A percentile compares a stretch with the other conserved stretches of the same genome.
Conservation (phyloP, 345 rosid species). For the Erucastrum elatum region DNA sequence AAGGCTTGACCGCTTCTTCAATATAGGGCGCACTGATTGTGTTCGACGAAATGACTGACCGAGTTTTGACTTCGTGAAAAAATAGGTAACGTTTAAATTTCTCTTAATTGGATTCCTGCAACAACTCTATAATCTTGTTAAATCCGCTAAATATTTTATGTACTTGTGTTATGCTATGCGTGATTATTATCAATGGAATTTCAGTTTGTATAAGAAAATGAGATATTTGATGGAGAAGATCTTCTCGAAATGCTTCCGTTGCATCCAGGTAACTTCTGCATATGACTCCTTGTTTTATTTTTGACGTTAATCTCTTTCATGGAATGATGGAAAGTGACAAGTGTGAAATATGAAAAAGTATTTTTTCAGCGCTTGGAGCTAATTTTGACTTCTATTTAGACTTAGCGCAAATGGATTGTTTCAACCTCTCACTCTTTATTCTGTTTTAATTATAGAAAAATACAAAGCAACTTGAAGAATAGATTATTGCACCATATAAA, state of each 20-base stretch:
- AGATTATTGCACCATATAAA: constrained; percentile 1
- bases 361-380: neutral
- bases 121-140: constrained; percentile 7
- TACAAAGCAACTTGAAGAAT: neutral
- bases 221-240: neutral
- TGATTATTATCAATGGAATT: neutral
- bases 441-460: constrained; percentile 12
- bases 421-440: constrained; percentile 8
- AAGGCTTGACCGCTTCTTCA: constrained; percentile 4
- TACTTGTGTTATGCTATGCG: neutral
- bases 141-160: neutral
- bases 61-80: constrained; percentile 2
- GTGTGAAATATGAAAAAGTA: neutral
- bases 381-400: constrained; percentile 9
- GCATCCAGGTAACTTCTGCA: constrained; percentile 23
- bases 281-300: neutral
- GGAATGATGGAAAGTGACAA: constrained; percentile 4
- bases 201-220: neutral
- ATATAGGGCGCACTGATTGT: neutral
- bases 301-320: too few relatives aligned
- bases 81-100: neutral
- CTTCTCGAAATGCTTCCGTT: neutral
- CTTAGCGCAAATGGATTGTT: constrained; percentile 16
- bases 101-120: neutral
- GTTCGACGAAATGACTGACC: constrained; percentile 35